Percentiles rank a stretch among this genome's conserved stretches.
These are phyloP conservation scores for Crithidia bombi DNA, from an alignment of 208 protist genomes.

Conservation along the genomic window DNA sequence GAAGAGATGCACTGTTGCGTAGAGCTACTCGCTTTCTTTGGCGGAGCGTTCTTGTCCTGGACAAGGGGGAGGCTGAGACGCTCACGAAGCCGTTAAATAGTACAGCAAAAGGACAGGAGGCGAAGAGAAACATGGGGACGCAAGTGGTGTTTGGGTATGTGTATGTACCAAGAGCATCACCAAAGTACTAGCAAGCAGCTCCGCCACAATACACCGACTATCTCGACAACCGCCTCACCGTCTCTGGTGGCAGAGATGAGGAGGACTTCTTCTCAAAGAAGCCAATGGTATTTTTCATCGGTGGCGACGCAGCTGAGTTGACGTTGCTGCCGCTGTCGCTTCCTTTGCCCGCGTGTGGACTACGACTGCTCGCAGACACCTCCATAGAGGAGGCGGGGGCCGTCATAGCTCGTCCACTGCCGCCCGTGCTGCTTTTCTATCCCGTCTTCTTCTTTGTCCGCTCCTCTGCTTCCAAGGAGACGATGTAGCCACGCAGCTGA, in stretches of 20 bases:
- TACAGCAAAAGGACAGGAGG: background rate
- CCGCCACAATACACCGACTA: background rate
- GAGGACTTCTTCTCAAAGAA: constrained; percentile 10
- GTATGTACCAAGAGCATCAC: background rate
- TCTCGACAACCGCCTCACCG: background rate
- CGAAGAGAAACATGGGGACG: background rate
- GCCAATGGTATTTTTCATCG: constrained; percentile 8
- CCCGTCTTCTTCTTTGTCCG: background rate
- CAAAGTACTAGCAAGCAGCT: background rate
- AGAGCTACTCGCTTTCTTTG: too few species aligned
- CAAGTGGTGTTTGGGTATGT: background rate
- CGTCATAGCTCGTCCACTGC: background rate
- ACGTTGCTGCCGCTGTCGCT: background rate
- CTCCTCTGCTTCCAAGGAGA: constrained; percentile 13
- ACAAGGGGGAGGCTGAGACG: too few species aligned
- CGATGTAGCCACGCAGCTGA: constrained; percentile 47
- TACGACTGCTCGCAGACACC: background rate
- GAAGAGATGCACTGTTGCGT: too few species aligned
- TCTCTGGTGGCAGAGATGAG: background rate
- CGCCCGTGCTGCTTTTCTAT: background rate
- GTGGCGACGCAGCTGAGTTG: background rate
- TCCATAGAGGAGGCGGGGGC: background rate
- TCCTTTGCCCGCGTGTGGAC: background rate
- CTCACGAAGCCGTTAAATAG: background rate
- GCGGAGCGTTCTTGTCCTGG: too few species aligned